These are phyloP conservation scores for Coemansia sp. DNA, from an alignment of 192 early-diverging fungal genomes.

Conservation along the genomic window DNA sequence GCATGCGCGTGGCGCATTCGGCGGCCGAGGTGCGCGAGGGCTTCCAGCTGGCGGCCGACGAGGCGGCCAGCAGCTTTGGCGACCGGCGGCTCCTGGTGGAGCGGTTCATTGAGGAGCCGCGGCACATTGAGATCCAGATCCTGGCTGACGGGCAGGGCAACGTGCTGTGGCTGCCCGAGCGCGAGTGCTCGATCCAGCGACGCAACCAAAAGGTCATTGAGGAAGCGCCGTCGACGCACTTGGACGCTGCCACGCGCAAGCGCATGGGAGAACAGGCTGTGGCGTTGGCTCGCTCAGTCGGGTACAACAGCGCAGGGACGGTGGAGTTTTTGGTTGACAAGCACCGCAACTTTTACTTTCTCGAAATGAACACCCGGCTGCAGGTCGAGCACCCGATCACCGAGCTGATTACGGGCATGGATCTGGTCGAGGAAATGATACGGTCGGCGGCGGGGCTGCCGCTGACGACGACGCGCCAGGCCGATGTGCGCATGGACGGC, in stretches of 20 bases:
- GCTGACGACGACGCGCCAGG: conserved; percentile 63
- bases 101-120: conserved; percentile 83
- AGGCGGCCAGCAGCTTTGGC: conserved; percentile 81
- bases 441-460: conserved; percentile 78
- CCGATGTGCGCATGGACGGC: conserved; percentile 73
- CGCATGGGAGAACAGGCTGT: conserved; percentile 78
- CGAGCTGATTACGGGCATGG: conserved; percentile 76
- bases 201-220: conserved; percentile 82
- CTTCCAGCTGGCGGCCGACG: conserved; percentile 72
- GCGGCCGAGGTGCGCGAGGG: conserved; percentile 66
- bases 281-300: conserved; percentile 67
- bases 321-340: conserved; percentile 74
- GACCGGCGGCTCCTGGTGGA: conserved; percentile 87
- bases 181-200: conserved; percentile 81
- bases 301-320: conserved; percentile 72
- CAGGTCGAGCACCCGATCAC: conserved; percentile 82
- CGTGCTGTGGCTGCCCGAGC: conserved; percentile 80
- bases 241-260: conserved; percentile 58
- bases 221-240: conserved; percentile 74
- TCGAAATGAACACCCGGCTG: conserved; percentile 79
- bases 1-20: conserved; percentile 74
- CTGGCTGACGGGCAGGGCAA: conserved; percentile 68
- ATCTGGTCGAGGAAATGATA: conserved; percentile 96
- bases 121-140: conserved; percentile 74
- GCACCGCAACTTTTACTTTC: conserved; percentile 70